Base-by-base conservation (phyloP, 2,329 filamentous ascomycete genomes). In the Beauveria rudraprayagi region DNA sequence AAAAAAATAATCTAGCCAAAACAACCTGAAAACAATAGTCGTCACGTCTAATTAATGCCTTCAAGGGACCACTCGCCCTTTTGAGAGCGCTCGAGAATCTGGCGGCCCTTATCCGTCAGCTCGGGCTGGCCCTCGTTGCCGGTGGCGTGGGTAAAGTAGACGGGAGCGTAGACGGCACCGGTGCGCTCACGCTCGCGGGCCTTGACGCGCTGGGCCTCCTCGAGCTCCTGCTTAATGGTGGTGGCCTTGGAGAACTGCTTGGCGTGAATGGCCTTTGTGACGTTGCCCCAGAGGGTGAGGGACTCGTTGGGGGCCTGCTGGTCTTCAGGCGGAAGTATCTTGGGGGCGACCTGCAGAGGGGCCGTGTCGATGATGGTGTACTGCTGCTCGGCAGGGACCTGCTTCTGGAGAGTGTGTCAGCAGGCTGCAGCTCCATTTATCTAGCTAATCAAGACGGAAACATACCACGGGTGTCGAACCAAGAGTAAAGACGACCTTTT, bases 221-320 rank as follows among this genome's bases (percentile, higher is more conserved):
- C 94, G 11, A 99, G 84, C 68, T 96, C 91, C 63, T 91, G 85
- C 78, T 99, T 99, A 64, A 94, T 78, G 22, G 83, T 85, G 24
- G 94, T 99, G 8, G 94, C 94, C 65, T 89, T 86, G 47, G 83
- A 83, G 74, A 86, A 99, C 71, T 96, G 91, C 75, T 92, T 95
- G 63, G 85, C 78, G 24, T 84, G 74, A 69, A 99, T 97, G 41
- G 92, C 91, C 57, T 90, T 82, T 19, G 94, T 97, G 50, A 99
- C 93, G 26, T 84, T 84, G 40, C 85, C 82, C 94, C 94, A 99
- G 71, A 96, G 89, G 61, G 84, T 86, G 65, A 94, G 83, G 2
- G 90, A 95, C 76, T 99, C 94, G 72, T 99, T 94, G 60, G 89
- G 84, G 2, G 96, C 84, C 73, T 97, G 94, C 62, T 85, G 74